These are phyloP conservation scores for Cardamine chenopodiifolia DNA, from an alignment of 345 rosid genomes.

Conservation along the genomic window DNA sequence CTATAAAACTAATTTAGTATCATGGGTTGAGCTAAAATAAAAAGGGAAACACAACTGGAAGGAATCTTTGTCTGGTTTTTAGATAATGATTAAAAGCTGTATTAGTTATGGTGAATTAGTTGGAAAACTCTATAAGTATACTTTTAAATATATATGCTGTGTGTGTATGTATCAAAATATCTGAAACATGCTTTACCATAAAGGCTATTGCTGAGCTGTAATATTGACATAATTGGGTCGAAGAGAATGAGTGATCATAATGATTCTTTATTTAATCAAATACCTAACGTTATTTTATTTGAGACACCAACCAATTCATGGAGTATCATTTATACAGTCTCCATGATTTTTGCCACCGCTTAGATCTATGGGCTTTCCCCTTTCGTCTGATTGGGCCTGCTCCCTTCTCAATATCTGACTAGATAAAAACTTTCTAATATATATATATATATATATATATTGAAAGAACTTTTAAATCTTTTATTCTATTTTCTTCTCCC, in stretches of 20 bases:
- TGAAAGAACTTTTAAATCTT: not conserved
- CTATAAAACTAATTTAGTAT: not conserved
- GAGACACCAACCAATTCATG: not conserved
- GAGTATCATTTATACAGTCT: slow-evolving; percentile 2
- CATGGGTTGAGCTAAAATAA: not conserved
- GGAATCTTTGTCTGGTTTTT: slow-evolving; percentile 33
- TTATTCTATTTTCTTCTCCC: not conserved
- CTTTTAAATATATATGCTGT: not conserved
- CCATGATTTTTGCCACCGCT: not conserved
- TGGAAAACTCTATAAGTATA: slow-evolving; percentile 30
- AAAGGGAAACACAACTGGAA: slow-evolving; percentile 17
- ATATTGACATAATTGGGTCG: slow-evolving; percentile 25
- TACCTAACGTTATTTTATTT: slow-evolving; percentile 13
- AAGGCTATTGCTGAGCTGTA: slow-evolving; percentile 41
- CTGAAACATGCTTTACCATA: slow-evolving; percentile 41
- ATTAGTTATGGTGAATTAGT: slow-evolving; percentile 26
- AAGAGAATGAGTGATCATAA: slow-evolving; percentile 39
- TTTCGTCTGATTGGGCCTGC: slow-evolving; percentile 26
- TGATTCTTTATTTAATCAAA: slow-evolving; percentile 34
- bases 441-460: too few species aligned
- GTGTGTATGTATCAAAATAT: slow-evolving; percentile 27
- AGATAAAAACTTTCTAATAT: too few species aligned
- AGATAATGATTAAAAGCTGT: slow-evolving; percentile 32
- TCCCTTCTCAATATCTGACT: not conserved
- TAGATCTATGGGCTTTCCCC: slow-evolving; percentile 23